These are phyloP conservation scores for Talaromyces borbonicus DNA, from an alignment of 495 filamentous ascomycete genomes.

Conservation along the genomic window DNA sequence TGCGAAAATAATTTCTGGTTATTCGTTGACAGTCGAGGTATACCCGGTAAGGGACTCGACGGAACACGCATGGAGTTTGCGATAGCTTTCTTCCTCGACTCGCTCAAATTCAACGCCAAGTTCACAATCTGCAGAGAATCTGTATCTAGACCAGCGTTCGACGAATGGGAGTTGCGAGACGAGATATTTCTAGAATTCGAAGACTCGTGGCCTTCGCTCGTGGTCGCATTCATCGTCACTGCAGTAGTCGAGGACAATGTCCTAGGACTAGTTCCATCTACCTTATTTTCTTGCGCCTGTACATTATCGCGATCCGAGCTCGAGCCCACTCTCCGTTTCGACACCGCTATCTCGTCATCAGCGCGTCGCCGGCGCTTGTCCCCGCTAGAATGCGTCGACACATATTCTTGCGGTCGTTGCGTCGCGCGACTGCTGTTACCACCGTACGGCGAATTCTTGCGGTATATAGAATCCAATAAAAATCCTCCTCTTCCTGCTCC, in stretches of 20 bases:
- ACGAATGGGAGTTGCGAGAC: conserved; percentile 2
- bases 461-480: conserved; percentile 29
- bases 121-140: conserved; percentile 84
- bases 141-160: conserved; percentile 41
- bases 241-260: conserved; percentile 10
- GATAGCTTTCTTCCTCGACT: conserved; percentile 55
- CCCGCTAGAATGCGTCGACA: conserved; percentile 8
- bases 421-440: conserved; percentile 5
- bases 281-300: too few relatives aligned
- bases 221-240: conserved; percentile 6
- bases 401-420: conserved; percentile 20
- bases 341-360: conserved; percentile 21
- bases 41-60: conserved; percentile 10
- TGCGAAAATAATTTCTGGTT: neutral
- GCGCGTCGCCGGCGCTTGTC: conserved; percentile 26
- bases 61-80: conserved; percentile 16
- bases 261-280: too few relatives aligned
- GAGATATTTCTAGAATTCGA: conserved; percentile 11
- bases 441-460: conserved; percentile 22
- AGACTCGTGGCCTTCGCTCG: conserved; percentile 4
- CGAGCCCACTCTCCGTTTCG: conserved; percentile 24
- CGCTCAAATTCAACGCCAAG: conserved; percentile 79
- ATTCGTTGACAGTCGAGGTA: neutral
- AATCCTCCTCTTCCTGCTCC: conserved; percentile 38
- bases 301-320: conserved; percentile 29